Base-by-base conservation (phyloP, 495 filamentous ascomycete genomes). In the Neurospora sp. region DNA sequence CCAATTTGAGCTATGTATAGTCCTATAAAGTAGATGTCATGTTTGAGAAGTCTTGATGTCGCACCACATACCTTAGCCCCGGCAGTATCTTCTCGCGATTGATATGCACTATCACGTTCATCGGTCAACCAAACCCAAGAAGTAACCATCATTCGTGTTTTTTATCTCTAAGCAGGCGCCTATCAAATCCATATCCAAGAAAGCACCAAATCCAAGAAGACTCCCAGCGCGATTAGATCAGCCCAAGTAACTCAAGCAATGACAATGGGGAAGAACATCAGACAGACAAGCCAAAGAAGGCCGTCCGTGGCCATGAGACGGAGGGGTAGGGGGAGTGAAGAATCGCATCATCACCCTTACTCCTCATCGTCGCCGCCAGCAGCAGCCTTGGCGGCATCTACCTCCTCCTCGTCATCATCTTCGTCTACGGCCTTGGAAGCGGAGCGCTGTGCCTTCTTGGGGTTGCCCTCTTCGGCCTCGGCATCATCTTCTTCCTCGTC, bases 351-450 rank as follows among this genome's bases (percentile, higher is more conserved):
- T 37, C 45, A 18, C 65, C 48, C 45, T 80, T 68, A 83, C 59
- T 82, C 81, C 70, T 83, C 79, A 65, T 78, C 79, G 20, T 80
- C 79, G 18, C 76, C 81, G 42, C 70, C 81, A 38, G 73, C 79
- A 76, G 76, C 77, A 27, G 73, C 77, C 27, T 69, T 74, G 6
- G 72, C 72, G 35, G 74, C 72, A n/a, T 74, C 65, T 12, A 18
- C 74, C 35, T 70, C 74, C 38, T 73, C 70, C 3, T 40, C 77
- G 37, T 38, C 76, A 3, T 69, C 48, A 22, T 72, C 76, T 72
- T 84, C 80, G 61, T 72, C 77, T 75, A 82, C 82, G 10, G 71
- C 81, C 74, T 82, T 84, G 37, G 74, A 45, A 10, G 83, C 22
- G 77, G 14, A 74, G 75, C 14, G 79, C 53, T 65, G 53, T 16